Evolutionary conservation across 768 basidiomycete genomes (phyloP).

Genomic region (Sistotremastrum niveocremeum): DNA sequence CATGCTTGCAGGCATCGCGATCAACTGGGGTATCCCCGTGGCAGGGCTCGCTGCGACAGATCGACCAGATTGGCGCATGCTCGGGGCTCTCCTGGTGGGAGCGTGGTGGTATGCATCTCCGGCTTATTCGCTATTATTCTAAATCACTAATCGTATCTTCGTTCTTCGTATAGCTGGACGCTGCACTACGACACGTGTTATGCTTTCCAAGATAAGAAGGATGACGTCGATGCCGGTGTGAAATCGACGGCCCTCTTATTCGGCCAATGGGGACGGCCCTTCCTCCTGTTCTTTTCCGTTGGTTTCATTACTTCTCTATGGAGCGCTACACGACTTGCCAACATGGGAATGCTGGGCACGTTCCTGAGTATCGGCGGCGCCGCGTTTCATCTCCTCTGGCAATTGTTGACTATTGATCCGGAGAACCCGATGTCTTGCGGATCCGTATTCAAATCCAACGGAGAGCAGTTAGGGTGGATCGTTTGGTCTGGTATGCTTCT

Average conservation of each 20-base stretch:
- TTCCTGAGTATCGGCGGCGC: constrained; percentile 26
- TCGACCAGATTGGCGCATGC: constrained; percentile 20
- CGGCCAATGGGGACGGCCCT: constrained; percentile 41
- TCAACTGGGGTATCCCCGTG: constrained; percentile 9
- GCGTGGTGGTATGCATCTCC: constrained; percentile 18
- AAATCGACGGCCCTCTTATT: constrained; percentile 67
- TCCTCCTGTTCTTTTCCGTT: constrained; percentile 39
- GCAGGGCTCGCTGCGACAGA: constrained; percentile 29
- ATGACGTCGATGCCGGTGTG: constrained; percentile 61
- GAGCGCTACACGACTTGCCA: constrained; percentile 38
- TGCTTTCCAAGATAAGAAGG: constrained; percentile 65
- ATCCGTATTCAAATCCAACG: constrained; percentile 3
- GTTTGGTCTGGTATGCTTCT: constrained; percentile 1
- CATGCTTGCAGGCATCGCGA: constrained; percentile 8
- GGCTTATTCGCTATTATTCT: constrained; percentile 19
- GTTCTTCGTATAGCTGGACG: not conserved
- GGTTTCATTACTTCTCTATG: constrained; percentile 38
- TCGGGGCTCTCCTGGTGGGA: constrained; percentile 5
- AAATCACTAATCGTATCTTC: constrained; percentile 32
- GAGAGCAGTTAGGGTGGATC: constrained; percentile 1
- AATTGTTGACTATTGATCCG: constrained; percentile 14
- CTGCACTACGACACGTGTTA: constrained; percentile 44
- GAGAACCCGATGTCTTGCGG: constrained; percentile 2
- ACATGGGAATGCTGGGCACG: constrained; percentile 33
- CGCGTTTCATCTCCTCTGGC: constrained; percentile 26